Base-by-base conservation (phyloP, 768 basidiomycete genomes). In the Phallus indusiatus region DNA sequence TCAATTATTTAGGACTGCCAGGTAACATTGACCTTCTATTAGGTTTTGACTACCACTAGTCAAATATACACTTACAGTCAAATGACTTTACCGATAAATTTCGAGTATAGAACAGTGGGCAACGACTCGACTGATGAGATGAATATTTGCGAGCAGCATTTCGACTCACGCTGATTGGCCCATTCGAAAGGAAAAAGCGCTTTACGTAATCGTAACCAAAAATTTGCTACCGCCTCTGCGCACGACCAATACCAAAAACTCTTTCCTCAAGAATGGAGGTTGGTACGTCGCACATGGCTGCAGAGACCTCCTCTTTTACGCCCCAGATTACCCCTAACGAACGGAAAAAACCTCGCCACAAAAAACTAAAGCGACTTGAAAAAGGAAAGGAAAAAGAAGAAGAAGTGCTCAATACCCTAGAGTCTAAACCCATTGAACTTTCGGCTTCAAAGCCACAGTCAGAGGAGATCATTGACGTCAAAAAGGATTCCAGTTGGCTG, bases 401-500 rank as follows among this genome's bases (percentile, higher is more conserved):
- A 20, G 57, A 52, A 17, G 24, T 17, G 1, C 49, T 34, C 42
- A 12, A 42, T 42, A 42, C 42, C 42, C 20, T 16, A 17, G n/a
- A 37, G n/a, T 48, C 50, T 18, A 36, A 22, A 20, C 14, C 47
- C 14, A 50, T 20, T 18, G 56, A 12, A n/a, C 21, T 46, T 22
- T 42, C 22, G 18, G 7, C 4, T 17, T 47, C 55, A 20, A 48
- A 47, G 28, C 46, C 35, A 20, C 33, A 8, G 6, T 28, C 24
- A 33, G 47, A 21, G 11, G 35, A 42, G 2, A 16, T 1, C 5
- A 20, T 17, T 20, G 17, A 21, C 21, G 58, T 57, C 34, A 33
- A 56, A 52, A 59, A 65, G 64, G 42, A 59, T 62, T 48, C 58
- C 61, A 61, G 65, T 18, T 86, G 85, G 87, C 72, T 80, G 55